Percentiles rank a stretch among this genome's conserved stretches.
These are phyloP conservation scores for Sugiyamaella xylanicola DNA, from an alignment of 1,139 yeast species.

Conservation along the genomic window DNA sequence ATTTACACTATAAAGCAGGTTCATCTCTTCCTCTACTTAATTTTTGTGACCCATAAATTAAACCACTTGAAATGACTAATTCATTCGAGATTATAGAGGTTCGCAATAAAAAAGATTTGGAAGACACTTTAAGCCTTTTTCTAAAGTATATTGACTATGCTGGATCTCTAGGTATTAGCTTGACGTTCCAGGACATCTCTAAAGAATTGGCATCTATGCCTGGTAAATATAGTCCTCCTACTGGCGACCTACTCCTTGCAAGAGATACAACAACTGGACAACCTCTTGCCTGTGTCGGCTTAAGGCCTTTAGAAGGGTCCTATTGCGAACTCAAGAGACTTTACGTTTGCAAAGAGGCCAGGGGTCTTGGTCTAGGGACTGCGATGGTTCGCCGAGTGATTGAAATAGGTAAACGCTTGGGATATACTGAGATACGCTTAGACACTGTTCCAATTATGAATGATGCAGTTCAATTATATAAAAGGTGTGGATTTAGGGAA, in stretches of 20 bases:
- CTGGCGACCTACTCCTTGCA: slow-evolving; percentile 14
- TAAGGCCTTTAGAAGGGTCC: slow-evolving; percentile 6
- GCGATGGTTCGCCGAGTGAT: background rate
- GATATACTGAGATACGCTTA: slow-evolving; percentile 2
- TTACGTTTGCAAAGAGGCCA: slow-evolving; percentile 13
- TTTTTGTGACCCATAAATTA: too few relatives aligned
- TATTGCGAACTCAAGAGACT: slow-evolving; percentile 16
- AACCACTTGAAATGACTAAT: slow-evolving; percentile 4
- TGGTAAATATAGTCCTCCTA: slow-evolving; percentile 13
- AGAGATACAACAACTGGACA: background rate
- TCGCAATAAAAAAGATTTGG: background rate
- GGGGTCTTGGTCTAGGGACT: slow-evolving; percentile 12
- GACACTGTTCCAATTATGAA: slow-evolving; percentile 15
- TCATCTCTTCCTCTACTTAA: background rate
- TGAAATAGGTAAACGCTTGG: background rate
- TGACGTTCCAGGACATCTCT: slow-evolving; percentile 13
- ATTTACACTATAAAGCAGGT: background rate
- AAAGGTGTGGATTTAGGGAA: slow-evolving; percentile 11
- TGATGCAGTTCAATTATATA: slow-evolving; percentile 10
- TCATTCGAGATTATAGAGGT: background rate
- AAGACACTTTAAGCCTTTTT: slow-evolving; percentile 1
- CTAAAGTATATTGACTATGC: slow-evolving; percentile 6
- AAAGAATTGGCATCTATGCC: slow-evolving; percentile 11
- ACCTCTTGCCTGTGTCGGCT: slow-evolving; percentile 11
- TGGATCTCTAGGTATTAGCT: slow-evolving; percentile 10